A percentile compares a stretch with the other conserved stretches of the same genome.
These are phyloP conservation scores for Suhomyces kunorum DNA, from an alignment of 1,139 yeast species.

Conservation along the genomic window DNA sequence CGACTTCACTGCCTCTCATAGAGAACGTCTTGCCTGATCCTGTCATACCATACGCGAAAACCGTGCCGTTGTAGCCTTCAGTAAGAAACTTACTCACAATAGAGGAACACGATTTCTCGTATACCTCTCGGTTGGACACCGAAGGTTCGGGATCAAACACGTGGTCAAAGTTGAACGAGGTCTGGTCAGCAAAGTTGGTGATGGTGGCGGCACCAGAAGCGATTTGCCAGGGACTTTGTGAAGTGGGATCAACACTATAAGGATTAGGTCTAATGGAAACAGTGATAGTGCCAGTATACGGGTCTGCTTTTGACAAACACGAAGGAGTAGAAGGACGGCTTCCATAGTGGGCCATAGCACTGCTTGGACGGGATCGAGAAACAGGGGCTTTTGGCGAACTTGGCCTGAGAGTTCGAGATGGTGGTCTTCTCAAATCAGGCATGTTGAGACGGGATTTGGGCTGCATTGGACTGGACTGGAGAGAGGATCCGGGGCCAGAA, in stretches of 20 bases:
- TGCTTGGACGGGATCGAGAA: slow-evolving; percentile 36
- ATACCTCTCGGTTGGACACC: slow-evolving; percentile 59
- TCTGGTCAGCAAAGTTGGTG: slow-evolving; percentile 50
- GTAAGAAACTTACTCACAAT: slow-evolving; percentile 63
- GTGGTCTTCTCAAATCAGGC: slow-evolving; percentile 24
- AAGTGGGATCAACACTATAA: slow-evolving; percentile 26
- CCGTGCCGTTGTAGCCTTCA: slow-evolving; percentile 84
- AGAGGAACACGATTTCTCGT: slow-evolving; percentile 58
- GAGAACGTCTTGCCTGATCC: slow-evolving; percentile 95
- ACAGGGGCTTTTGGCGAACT: slow-evolving; percentile 21
- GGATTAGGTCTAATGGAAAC: slow-evolving; percentile 61
- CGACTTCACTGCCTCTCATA: slow-evolving; percentile 72
- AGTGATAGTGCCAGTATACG: slow-evolving; percentile 51
- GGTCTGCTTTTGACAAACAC: slow-evolving; percentile 29
- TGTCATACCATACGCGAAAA: slow-evolving; percentile 93
- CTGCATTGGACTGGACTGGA: slow-evolving; percentile 12
- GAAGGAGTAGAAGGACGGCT: slow-evolving; percentile 45
- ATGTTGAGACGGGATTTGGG: slow-evolving; percentile 13
- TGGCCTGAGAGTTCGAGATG: slow-evolving; percentile 23
- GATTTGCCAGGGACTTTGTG: slow-evolving; percentile 46
- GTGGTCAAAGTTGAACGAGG: slow-evolving; percentile 69
- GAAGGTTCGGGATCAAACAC: slow-evolving; percentile 58
- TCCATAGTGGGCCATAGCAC: slow-evolving; percentile 35
- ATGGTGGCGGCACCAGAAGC: slow-evolving; percentile 43
- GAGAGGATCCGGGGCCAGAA: slow-evolving; percentile 4